These are phyloP conservation scores for Dipteronia sinensis DNA, from an alignment of 345 rosid genomes.

Conservation along the genomic window DNA sequence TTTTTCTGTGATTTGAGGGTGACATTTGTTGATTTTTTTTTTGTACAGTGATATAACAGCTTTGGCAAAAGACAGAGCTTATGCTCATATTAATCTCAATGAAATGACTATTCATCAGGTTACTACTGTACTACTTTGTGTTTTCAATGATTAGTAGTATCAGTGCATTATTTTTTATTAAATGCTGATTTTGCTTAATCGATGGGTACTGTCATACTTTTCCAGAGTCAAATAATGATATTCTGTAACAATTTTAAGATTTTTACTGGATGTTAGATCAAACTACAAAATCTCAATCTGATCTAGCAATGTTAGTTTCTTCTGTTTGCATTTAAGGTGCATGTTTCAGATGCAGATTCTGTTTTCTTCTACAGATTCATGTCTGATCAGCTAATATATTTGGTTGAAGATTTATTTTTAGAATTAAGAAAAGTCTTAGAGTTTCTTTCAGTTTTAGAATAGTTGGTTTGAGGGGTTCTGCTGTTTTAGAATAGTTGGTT, in stretches of 20 bases:
- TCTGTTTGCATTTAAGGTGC: background rate
- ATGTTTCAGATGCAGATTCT: background rate
- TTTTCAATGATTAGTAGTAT: background rate
- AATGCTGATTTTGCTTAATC: background rate
- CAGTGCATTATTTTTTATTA: background rate
- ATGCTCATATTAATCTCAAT: slow-evolving; percentile 54
- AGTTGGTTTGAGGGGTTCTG: too few relatives aligned
- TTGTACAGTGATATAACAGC: slow-evolving; percentile 69
- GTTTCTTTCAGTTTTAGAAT: too few relatives aligned
- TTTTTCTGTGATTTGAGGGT: slow-evolving; percentile 10
- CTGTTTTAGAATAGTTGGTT: too few relatives aligned
- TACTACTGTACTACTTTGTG: background rate
- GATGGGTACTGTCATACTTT: background rate
- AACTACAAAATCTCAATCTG: background rate
- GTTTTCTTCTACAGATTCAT: background rate
- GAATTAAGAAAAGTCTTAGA: background rate
- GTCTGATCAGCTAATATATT: background rate
- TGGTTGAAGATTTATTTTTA: background rate
- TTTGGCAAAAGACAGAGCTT: slow-evolving; percentile 65
- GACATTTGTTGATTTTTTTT: slow-evolving; percentile 4
- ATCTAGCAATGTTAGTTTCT: background rate
- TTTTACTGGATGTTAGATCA: background rate
- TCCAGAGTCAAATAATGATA: background rate
- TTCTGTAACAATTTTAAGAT: background rate
- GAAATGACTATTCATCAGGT: slow-evolving; percentile 63